phyloP scores from a whole-genome alignment of 495 filamentous ascomycete species.

The Podospora conica region DNA sequence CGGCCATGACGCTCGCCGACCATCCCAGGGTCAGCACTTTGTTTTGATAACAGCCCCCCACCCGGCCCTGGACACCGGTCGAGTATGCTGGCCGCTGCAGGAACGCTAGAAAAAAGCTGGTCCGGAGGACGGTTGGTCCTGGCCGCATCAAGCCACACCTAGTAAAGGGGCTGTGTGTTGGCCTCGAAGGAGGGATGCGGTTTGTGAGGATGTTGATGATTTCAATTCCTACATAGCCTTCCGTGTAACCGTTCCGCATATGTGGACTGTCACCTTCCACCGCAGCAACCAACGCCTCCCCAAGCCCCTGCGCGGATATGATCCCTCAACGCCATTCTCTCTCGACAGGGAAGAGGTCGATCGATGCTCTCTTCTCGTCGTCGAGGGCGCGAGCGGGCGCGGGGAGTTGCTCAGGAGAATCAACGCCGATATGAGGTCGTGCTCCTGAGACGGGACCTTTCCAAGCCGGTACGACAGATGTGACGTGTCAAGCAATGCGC shows the following conservation, averaged over 20 bases:
- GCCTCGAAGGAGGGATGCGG: background rate
- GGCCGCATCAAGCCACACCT: background rate
- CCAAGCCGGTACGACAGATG: background rate
- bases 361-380: background rate
- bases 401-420: background rate
- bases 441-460: background rate
- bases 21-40: background rate
- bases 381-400: background rate
- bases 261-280: background rate
- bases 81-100: background rate
- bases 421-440: background rate
- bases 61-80: background rate
- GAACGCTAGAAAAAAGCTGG: background rate
- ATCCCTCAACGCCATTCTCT: background rate
- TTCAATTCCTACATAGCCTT: background rate
- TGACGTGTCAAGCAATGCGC: background rate
- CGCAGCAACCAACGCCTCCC: background rate
- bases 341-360: background rate
- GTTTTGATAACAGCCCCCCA: background rate
- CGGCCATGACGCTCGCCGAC: background rate
- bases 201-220: background rate
- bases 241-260: background rate
- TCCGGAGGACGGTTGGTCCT: background rate
- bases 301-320: background rate
- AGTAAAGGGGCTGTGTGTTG: background rate